Percentiles rank a stretch among this genome's conserved stretches.
These are phyloP conservation scores for Ramaria sp. DNA, from an alignment of 768 basidiomycete species.

Conservation along the genomic window DNA sequence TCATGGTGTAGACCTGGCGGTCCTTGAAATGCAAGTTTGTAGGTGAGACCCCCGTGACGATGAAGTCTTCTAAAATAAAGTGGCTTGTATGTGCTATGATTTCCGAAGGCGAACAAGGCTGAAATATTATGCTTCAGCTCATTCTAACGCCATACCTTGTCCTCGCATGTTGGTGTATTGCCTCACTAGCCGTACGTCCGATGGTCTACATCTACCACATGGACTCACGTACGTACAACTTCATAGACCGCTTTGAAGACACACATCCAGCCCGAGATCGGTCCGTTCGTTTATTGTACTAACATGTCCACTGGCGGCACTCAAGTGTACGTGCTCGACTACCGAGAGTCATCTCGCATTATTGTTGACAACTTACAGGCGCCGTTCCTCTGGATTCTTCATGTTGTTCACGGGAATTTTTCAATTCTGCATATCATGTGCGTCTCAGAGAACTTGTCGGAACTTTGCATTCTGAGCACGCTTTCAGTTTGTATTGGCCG, in stretches of 20 bases:
- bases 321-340: not conserved
- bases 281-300: not conserved
- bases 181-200: not conserved
- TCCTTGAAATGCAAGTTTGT: not conserved
- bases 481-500: not conserved
- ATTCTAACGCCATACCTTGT: not conserved
- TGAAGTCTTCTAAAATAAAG: not conserved
- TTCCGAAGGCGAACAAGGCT: no score
- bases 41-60: not conserved
- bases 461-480: not conserved
- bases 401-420: not conserved
- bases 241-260: not conserved
- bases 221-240: not conserved
- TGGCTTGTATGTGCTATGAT: not conserved
- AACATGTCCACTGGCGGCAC: not conserved
- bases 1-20: not conserved
- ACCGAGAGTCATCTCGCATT: not conserved
- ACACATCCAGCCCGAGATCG: not conserved
- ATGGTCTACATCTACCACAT: not conserved
- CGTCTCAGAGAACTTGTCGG: not conserved
- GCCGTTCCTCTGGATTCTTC: not conserved
- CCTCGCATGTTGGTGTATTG: not conserved
- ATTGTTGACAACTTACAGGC: not conserved
- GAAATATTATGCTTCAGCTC: not conserved
- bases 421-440: not conserved